Evolutionary conservation across 1,139 yeast genomes (phyloP).

Genomic region (Fermentozyma sake): DNA sequence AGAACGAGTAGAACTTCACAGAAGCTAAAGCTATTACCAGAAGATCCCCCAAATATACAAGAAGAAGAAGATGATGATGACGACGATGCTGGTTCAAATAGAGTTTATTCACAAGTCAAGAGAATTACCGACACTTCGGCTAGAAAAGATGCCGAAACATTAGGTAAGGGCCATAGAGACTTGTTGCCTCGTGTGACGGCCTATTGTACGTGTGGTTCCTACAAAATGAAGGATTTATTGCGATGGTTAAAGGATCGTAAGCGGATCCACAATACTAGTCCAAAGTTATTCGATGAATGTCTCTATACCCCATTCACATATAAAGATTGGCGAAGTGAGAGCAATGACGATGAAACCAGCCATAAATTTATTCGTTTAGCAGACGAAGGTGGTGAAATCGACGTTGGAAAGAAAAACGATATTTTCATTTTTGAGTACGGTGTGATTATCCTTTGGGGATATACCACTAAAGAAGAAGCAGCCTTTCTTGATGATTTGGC

Average conservation of each 20-base stretch:
- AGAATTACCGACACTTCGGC: constrained; percentile 89
- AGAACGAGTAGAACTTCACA: constrained; percentile 86
- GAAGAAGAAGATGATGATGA: constrained; percentile 26
- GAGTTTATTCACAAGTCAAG: constrained; percentile 78
- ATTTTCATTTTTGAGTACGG: constrained; percentile 91
- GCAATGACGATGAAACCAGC: constrained; percentile 20
- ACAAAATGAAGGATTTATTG: constrained; percentile 78
- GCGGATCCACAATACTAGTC: constrained; percentile 69
- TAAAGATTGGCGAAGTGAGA: constrained; percentile 66
- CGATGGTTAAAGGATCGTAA: constrained; percentile 83
- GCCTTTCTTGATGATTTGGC: constrained; percentile 81
- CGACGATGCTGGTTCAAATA: constrained; percentile 27
- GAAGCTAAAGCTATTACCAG: constrained; percentile 82
- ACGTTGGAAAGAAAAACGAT: constrained; percentile 74
- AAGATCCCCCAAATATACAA: constrained; percentile 50
- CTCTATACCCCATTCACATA: constrained; percentile 85
- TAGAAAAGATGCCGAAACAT: constrained; percentile 86
- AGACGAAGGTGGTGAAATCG: constrained; percentile 93
- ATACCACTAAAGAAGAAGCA: constrained; percentile 75
- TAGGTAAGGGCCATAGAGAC: constrained; percentile 86
- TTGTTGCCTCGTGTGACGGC: constrained; percentile 88
- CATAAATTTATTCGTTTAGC: constrained; percentile 64
- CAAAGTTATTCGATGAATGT: constrained; percentile 90
- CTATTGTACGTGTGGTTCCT: constrained; percentile 91
- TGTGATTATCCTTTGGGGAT: constrained; percentile 94